phyloP scores from a whole-genome alignment of 2,329 filamentous ascomycete species.

The Diaporthe sp. region DNA sequence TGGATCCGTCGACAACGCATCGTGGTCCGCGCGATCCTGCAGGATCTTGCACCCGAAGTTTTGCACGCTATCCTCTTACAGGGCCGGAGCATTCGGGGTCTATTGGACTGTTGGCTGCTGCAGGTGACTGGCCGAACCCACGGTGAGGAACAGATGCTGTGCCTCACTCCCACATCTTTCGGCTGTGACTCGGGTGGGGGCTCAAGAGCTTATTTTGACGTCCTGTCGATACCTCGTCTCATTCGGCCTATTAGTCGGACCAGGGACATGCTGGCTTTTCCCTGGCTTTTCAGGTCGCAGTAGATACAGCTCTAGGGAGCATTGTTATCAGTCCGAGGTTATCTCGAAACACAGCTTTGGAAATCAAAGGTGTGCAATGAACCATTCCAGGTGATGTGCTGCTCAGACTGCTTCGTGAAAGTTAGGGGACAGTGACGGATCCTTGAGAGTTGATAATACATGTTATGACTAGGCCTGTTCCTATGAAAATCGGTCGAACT shows the following conservation, averaged over 20 bases:
- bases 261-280: background rate
- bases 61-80: too few relatives aligned
- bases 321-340: background rate
- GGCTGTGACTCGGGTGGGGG: background rate
- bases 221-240: background rate
- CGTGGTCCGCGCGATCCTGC: background rate
- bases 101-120: background rate
- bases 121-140: background rate
- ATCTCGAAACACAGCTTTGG: background rate
- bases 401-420: background rate
- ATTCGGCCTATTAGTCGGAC: background rate
- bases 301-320: too few relatives aligned
- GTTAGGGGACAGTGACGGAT: background rate
- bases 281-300: background rate
- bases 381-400: background rate
- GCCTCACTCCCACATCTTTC: background rate
- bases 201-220: constrained; percentile 1
- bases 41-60: background rate
- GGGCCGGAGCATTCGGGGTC: too few relatives aligned
- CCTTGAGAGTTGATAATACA: background rate
- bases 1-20: background rate
- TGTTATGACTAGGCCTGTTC: background rate
- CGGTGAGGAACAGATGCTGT: background rate
- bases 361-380: background rate
- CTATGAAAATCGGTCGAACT: background rate